Evolutionary conservation across 139 green algal genomes (phyloP).

Genomic region (Chlorella sp.): DNA sequence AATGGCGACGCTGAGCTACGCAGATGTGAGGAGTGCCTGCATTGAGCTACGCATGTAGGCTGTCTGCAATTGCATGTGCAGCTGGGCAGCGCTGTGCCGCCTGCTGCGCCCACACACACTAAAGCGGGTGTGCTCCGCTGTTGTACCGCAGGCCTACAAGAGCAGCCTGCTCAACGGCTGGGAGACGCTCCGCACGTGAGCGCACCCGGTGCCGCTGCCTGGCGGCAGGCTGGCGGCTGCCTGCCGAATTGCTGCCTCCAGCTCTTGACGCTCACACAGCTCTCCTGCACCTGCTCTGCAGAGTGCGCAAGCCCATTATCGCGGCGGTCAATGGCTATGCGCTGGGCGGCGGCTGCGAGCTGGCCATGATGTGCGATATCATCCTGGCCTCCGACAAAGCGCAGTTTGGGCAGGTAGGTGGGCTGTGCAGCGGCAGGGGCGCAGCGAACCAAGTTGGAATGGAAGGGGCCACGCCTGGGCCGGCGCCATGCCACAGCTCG

Average conservation of each 20-base stretch:
- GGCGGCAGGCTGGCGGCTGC: neutral
- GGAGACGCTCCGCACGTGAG: conserved; percentile 44
- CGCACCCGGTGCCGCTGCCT: neutral
- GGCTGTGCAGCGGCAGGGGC: too few relatives aligned
- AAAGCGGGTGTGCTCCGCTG: neutral
- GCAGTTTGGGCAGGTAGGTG: conserved; percentile 60
- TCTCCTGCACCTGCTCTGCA: neutral
- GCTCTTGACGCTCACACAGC: too few relatives aligned
- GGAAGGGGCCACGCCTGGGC: too few relatives aligned
- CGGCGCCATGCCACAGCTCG: too few relatives aligned
- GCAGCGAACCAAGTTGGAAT: too few relatives aligned
- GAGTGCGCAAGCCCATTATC: conserved; percentile 67
- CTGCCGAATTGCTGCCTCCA: too few relatives aligned
- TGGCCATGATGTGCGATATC: conserved; percentile 85
- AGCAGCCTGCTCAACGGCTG: conserved; percentile 54
- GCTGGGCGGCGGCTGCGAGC: conserved; percentile 79
- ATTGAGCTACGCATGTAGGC: too few relatives aligned
- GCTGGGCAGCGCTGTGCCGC: too few relatives aligned
- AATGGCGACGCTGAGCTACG: conserved; percentile 61
- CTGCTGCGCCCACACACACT: too few relatives aligned
- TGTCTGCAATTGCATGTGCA: too few relatives aligned
- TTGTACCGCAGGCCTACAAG: conserved; percentile 48
- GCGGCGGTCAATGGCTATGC: conserved; percentile 74
- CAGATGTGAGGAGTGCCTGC: conserved; percentile 13
- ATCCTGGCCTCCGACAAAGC: conserved; percentile 74